phyloP scores from a whole-genome alignment of 2,329 filamentous ascomycete species.

The Colletotrichum acutatum region DNA sequence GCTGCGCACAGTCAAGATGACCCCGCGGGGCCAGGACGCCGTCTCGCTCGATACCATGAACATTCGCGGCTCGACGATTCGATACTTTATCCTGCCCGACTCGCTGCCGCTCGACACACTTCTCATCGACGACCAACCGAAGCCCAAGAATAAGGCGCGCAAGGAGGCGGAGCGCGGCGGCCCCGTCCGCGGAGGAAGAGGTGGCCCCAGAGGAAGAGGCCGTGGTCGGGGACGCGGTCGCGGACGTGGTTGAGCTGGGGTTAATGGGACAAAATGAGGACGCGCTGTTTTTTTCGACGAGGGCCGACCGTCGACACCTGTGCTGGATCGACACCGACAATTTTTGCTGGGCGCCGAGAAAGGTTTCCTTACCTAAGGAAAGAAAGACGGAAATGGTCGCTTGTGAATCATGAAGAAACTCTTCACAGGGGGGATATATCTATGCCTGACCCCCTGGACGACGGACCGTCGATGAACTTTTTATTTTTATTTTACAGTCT shows the following conservation, averaged over 20 bases:
- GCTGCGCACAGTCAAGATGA: conserved; percentile 97
- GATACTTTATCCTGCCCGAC: conserved; percentile 97
- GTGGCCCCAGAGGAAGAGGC: conserved; percentile 64
- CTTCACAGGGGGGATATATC: not conserved
- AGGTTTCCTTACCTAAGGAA: not conserved
- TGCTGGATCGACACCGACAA: not conserved
- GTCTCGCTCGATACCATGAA: conserved; percentile 95
- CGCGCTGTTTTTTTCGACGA: not conserved
- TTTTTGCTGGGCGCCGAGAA: not conserved
- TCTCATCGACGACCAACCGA: conserved; percentile 94
- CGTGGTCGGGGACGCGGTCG: conserved; percentile 58
- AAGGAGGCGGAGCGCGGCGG: conserved; percentile 82
- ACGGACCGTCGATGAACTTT: conserved; percentile 25
- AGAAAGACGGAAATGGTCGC: not conserved
- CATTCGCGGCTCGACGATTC: conserved; percentile 93
- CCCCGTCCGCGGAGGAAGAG: conserved; percentile 62
- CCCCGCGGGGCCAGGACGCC: conserved; percentile 85
- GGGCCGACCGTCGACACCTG: not conserved
- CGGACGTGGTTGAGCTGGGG: conserved; percentile 27
- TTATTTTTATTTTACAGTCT: not conserved
- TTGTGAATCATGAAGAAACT: not conserved
- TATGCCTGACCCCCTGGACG: not conserved
- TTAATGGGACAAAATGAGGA: not conserved
- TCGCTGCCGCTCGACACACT: conserved; percentile 94
- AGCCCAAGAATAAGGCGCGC: conserved; percentile 99